These are phyloP conservation scores for Pythium utonaiense DNA, from an alignment of 352 stramenopile species.

Conservation along the genomic window DNA sequence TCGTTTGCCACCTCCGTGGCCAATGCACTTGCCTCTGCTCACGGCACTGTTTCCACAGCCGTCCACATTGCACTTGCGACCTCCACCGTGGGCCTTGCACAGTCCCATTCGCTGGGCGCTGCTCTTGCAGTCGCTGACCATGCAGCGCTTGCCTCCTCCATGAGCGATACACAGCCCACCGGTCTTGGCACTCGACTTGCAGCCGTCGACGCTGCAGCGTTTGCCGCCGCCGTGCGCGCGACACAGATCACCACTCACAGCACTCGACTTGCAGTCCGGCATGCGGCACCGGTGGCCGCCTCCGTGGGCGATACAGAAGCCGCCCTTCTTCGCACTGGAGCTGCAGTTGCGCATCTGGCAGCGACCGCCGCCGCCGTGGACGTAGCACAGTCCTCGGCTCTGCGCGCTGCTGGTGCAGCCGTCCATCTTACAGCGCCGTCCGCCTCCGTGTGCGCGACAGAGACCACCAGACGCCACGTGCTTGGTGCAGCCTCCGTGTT, in stretches of 20 bases:
- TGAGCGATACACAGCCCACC: constrained; percentile 80
- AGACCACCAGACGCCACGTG: constrained; percentile 73
- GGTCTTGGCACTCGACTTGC: constrained; percentile 81
- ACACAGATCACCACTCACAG: constrained; percentile 75
- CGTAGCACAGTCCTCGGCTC: constrained; percentile 79
- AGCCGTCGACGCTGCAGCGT: constrained; percentile 66
- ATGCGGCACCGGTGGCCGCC: constrained; percentile 80
- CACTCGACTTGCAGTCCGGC: constrained; percentile 64
- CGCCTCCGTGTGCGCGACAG: constrained; percentile 79
- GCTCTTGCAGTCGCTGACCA: constrained; percentile 61
- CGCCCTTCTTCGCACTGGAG: constrained; percentile 83
- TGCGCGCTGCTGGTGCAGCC: constrained; percentile 77
- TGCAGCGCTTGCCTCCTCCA: constrained; percentile 80
- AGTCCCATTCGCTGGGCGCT: constrained; percentile 79
- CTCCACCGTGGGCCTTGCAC: constrained; percentile 84
- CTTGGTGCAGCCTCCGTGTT: constrained; percentile 58
- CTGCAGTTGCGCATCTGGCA: constrained; percentile 71
- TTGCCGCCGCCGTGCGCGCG: constrained; percentile 78
- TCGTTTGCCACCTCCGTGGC: constrained; percentile 77
- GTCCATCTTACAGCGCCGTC: constrained; percentile 74
- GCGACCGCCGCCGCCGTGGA: constrained; percentile 73
- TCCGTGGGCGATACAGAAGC: constrained; percentile 81
- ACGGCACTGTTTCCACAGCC: constrained; percentile 76
- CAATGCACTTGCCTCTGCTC: constrained; percentile 80
- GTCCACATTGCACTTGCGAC: constrained; percentile 62